phyloP scores from a whole-genome alignment of 768 basidiomycete genomes.

The Russula compacta region DNA sequence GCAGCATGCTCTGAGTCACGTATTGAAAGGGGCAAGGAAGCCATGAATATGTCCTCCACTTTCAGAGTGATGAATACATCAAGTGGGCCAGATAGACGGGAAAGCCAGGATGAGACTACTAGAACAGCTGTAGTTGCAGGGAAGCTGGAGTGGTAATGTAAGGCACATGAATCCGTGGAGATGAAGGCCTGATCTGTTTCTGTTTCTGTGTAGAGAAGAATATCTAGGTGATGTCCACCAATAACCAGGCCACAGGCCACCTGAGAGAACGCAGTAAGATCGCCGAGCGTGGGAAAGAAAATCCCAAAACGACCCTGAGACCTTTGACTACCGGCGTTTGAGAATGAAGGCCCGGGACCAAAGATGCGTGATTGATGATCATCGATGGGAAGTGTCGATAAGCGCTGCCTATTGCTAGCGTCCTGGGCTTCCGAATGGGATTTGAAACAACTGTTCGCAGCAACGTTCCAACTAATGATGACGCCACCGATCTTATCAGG shows the following conservation, averaged over 20 bases:
- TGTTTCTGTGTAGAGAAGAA: constrained; percentile 14
- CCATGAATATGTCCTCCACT: not conserved
- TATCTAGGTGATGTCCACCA: constrained; percentile 12
- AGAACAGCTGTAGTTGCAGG: not conserved
- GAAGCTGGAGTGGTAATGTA: not conserved
- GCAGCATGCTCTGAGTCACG: constrained; percentile 1
- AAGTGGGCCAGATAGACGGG: constrained; percentile 18
- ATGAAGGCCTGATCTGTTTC: constrained; percentile 4
- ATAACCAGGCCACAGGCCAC: constrained; percentile 13
- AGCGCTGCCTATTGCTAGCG: not conserved
- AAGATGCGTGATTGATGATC: not conserved
- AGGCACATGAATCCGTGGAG: constrained; percentile 7
- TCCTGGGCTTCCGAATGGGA: constrained; percentile 1
- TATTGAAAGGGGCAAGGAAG: not conserved
- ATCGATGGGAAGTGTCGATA: not conserved
- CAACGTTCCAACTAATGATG: constrained; percentile 22
- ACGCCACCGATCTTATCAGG: constrained; percentile 33
- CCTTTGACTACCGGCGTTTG: not conserved
- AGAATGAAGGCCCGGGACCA: not conserved
- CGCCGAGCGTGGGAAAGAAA: constrained; percentile 10
- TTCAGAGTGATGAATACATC: constrained; percentile 16
- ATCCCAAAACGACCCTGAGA: constrained; percentile 8
- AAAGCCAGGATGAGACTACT: constrained; percentile 18
- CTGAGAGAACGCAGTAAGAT: constrained; percentile 16
- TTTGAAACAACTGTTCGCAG: constrained; percentile 13